These are phyloP conservation scores for Diversispora eburnea DNA, from an alignment of 192 early-diverging fungal species.

Conservation along the genomic window DNA sequence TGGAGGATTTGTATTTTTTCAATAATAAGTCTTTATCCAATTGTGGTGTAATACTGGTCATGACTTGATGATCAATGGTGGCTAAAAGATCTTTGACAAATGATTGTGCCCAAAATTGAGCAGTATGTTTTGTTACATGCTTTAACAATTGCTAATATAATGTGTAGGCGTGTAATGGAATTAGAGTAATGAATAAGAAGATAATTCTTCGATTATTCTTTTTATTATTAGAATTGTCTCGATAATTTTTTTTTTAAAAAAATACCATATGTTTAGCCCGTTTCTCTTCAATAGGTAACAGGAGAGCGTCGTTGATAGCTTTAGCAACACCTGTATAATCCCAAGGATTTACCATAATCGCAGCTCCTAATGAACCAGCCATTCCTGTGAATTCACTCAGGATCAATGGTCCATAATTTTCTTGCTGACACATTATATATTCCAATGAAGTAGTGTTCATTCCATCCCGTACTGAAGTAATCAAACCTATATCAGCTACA, in stretches of 20 bases:
- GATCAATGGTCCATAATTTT: conserved; percentile 82
- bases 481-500: conserved; percentile 90
- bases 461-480: conserved; percentile 90
- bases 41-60: conserved; percentile 45
- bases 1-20: conserved; percentile 52
- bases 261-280: conserved; percentile 55
- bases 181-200: background rate
- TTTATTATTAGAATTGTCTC: too few relatives aligned
- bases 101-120: conserved; percentile 80
- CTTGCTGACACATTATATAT: conserved; percentile 88
- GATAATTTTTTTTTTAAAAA: too few relatives aligned
- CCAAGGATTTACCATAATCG: conserved; percentile 88
- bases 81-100: conserved; percentile 73
- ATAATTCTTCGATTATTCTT: too few relatives aligned
- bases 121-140: conserved; percentile 78
- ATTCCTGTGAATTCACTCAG: conserved; percentile 97
- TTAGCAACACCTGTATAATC: conserved; percentile 75
- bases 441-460: conserved; percentile 98
- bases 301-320: conserved; percentile 71
- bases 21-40: conserved; percentile 38
- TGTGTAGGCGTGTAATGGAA: background rate
- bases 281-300: conserved; percentile 63
- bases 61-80: conserved; percentile 38
- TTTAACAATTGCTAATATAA: conserved; percentile 60
- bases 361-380: conserved; percentile 73